Conservation (phyloP, 1,139 yeast species). For the Yamadazyma songkhlaensis region DNA sequence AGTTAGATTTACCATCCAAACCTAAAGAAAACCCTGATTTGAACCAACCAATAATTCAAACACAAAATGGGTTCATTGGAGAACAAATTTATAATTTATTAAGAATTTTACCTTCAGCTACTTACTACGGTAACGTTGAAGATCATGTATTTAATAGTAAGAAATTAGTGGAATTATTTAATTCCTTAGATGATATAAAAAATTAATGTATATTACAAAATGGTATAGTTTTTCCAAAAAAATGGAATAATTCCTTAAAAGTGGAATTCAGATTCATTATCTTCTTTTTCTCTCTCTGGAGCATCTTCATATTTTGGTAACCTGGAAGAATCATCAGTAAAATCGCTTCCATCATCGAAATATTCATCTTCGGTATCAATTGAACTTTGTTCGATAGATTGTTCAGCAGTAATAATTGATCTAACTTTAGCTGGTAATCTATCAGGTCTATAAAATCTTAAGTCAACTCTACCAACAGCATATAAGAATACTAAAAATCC, state of each 20-base stretch:
- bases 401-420: conserved; percentile 43
- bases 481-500: conserved; percentile 52
- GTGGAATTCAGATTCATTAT: conserved; percentile 19
- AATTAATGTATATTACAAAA: conserved; percentile 5
- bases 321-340: conserved; percentile 10
- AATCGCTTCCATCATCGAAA: conserved; percentile 16
- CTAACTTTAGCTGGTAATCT: conserved; percentile 40
- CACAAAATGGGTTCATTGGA: conserved; percentile 34
- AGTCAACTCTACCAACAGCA: conserved; percentile 63
- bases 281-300: conserved; percentile 10
- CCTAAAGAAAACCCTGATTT: conserved; percentile 2
- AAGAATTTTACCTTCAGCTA: conserved; percentile 51
- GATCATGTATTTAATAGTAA: conserved; percentile 40
- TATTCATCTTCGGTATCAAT: conserved; percentile 12
- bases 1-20: conserved; percentile 14
- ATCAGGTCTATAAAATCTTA: conserved; percentile 79
- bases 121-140: conserved; percentile 41
- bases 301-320: conserved; percentile 17
- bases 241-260: conserved; percentile 10
- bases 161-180: conserved; percentile 41
- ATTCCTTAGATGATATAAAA: conserved; percentile 13
- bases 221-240: neutral
- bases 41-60: neutral
- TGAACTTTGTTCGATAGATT: conserved; percentile 18
- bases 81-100: conserved; percentile 53